Conservation (phyloP, 73 alveolate genomes). For the Stentor coeruleus region DNA sequence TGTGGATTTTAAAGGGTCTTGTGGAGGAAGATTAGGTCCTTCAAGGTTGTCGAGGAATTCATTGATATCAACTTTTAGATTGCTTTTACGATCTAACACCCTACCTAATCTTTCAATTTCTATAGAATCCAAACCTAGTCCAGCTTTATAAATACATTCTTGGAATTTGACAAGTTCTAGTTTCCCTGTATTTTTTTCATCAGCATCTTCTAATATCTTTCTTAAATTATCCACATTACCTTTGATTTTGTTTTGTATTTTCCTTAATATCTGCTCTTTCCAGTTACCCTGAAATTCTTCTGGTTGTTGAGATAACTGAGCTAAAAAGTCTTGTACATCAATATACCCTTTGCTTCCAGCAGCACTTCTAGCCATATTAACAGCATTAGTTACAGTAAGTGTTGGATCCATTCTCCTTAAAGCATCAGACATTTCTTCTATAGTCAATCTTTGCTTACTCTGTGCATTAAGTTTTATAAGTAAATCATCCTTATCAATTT, state of each 20-base stretch:
- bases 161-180: conserved; percentile 5
- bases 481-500: neutral
- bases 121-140: neutral
- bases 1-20: neutral
- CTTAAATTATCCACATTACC: conserved; percentile 5
- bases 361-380: conserved; percentile 23
- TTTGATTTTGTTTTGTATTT: conserved; percentile 16
- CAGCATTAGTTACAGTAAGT: neutral
- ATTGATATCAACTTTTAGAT: neutral
- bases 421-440: neutral
- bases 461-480: neutral
- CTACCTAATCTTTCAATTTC: neutral
- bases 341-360: neutral
- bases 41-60: neutral
- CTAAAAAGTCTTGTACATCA: conserved; percentile 6
- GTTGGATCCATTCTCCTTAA: conserved; percentile 21
- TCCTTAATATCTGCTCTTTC: conserved; percentile 17
- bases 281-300: conserved; percentile 1
- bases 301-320: conserved; percentile 14
- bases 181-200: conserved; percentile 14
- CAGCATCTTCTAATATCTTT: conserved; percentile 21
- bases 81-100: neutral
- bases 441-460: neutral
- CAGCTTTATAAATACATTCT: conserved; percentile 2
- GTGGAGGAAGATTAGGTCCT: neutral